Base-by-base conservation (phyloP, 495 filamentous ascomycete species). In the Xeromyces bisporus region DNA sequence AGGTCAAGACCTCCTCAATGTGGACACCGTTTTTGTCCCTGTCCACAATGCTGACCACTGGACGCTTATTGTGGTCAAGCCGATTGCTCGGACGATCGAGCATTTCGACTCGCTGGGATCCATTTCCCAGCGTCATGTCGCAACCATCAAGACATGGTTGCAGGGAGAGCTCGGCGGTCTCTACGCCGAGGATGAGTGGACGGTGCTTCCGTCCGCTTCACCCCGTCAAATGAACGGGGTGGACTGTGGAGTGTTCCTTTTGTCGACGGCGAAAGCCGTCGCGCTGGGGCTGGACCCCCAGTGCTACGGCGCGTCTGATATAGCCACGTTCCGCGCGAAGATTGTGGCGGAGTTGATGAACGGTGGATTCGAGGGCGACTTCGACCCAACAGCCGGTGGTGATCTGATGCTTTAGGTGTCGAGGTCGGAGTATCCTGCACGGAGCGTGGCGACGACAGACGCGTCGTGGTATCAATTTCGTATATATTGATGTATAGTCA, bases 221-320 rank as follows among this genome's bases (percentile, higher is more conserved):
- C 71, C 75, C 0, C 46, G 41, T 6, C 84, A 93, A 39, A 55
- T 55, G 28, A 91, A 91, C 41, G 66, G 66, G 1, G 71, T 56
- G 35, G 84, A 93, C 44, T 93, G 84, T 36, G 84, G 84, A 4
- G 76, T 84, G 2, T 91, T 87, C 42, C 64, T 75, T 3, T 66
- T 79, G 12, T 77, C 75, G 0, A 85, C 79, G 20, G 74, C 75
- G 20, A 74, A 80, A 33, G 78, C 75, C 41, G 44, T 84, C 14
- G 62, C 72, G 0, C 43, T 79, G 6, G 74, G 73, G 0, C 44
- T 82, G 7, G 67, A 75, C 33, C 77, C 77, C 0, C 63, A 56
- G 32, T 53, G 60, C 0, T 80, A 78, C 40, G 48, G 52, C 0
- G 51, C 71, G 14, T n/a, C 17, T 0, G 63, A 83, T 31, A 71